Evolutionary conservation across 805 yeast genomes (phyloP).

Genomic region (Wickerhamiella parazyma): DNA sequence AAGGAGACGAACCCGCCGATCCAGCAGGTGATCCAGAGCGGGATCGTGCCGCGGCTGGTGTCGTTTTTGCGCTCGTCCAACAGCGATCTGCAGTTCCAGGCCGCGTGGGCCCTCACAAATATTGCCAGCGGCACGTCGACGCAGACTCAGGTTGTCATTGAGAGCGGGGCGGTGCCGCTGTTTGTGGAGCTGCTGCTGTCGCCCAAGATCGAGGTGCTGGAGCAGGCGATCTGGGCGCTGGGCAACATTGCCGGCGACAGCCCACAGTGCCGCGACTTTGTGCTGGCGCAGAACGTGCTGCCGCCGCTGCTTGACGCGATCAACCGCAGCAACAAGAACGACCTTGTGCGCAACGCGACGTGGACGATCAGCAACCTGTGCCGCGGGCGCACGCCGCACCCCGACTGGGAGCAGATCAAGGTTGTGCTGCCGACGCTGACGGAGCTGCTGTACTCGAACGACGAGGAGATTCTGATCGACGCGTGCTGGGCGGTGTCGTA

Average conservation of each 20-base stretch:
- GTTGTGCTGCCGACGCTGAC: slow-evolving; percentile 85
- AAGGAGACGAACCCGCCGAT: slow-evolving; percentile 95
- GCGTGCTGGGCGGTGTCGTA: slow-evolving; percentile 99
- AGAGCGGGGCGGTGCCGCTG: slow-evolving; percentile 84
- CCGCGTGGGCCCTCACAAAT: slow-evolving; percentile 99
- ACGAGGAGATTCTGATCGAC: slow-evolving; percentile 86
- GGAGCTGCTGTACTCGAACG: slow-evolving; percentile 77
- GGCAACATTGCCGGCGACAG: slow-evolving; percentile 99
- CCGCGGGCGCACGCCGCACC: slow-evolving; percentile 93
- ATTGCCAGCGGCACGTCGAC: slow-evolving; percentile 88
- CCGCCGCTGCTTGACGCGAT: slow-evolving; percentile 71
- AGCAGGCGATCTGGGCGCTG: slow-evolving; percentile 98
- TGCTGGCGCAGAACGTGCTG: slow-evolving; percentile 74
- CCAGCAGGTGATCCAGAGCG: slow-evolving; percentile 79
- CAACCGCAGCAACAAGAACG: slow-evolving; percentile 59
- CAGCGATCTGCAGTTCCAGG: slow-evolving; percentile 85
- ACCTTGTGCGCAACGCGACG: slow-evolving; percentile 91
- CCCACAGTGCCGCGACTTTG: slow-evolving; percentile 77
- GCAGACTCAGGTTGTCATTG: slow-evolving; percentile 83
- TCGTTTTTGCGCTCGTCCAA: slow-evolving; percentile 61
- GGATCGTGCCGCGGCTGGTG: slow-evolving; percentile 86
- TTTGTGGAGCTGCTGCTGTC: slow-evolving; percentile 75
- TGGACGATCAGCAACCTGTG: slow-evolving; percentile 96
- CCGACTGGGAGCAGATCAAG: slow-evolving; percentile 82
- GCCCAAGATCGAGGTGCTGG: slow-evolving; percentile 79